Conservation (phyloP, 306 rosid species). For the Trifolium dubium region DNA sequence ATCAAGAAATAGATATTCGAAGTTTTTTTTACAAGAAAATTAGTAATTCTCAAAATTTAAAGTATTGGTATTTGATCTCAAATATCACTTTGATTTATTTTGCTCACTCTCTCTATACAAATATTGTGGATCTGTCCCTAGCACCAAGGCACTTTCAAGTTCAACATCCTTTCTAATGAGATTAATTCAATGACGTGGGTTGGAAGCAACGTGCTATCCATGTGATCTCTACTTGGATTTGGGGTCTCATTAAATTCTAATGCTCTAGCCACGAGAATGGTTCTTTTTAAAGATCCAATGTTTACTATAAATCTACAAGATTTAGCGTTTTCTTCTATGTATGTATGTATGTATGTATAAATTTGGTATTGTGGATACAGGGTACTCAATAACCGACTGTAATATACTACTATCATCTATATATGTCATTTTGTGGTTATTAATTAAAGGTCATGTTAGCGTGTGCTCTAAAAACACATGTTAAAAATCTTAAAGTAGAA, state of each 20-base stretch:
- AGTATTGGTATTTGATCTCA: too few species aligned
- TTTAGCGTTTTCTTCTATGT: background rate
- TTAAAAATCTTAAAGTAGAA: too few species aligned
- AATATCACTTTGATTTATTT: too few species aligned
- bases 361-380: background rate
- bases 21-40: too few species aligned
- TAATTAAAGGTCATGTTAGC: too few species aligned
- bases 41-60: too few species aligned
- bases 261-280: slow-evolving; percentile 33
- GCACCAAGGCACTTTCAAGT: slow-evolving; percentile 42
- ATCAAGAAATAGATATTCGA: too few species aligned
- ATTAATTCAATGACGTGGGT: slow-evolving; percentile 29
- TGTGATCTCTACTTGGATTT: slow-evolving; percentile 50
- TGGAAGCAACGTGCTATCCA: slow-evolving; percentile 52
- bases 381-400: background rate
- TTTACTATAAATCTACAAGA: slow-evolving; percentile 27
- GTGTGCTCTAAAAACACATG: too few species aligned
- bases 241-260: slow-evolving; percentile 31
- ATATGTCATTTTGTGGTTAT: background rate
- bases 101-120: too few species aligned
- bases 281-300: slow-evolving; percentile 48
- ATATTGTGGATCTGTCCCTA: background rate
- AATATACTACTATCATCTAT: background rate
- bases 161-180: slow-evolving; percentile 40
- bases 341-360: background rate